A percentile compares a stretch with the other conserved stretches of the same genome.
These are phyloP conservation scores for Rhizophora mangle DNA, from an alignment of 345 rosid species.

Conservation along the genomic window DNA sequence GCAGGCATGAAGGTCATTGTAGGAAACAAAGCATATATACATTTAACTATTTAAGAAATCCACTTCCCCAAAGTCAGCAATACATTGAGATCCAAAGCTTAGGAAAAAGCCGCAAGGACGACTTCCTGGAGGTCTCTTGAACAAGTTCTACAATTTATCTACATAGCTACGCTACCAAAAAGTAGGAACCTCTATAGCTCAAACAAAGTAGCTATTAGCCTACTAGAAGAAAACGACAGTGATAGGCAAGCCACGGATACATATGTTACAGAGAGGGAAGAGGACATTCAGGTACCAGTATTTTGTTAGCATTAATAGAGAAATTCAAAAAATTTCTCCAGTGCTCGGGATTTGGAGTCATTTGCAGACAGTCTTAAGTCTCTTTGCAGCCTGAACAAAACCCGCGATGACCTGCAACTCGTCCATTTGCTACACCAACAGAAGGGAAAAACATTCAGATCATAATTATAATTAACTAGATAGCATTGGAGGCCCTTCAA, in stretches of 20 bases:
- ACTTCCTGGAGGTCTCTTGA: constrained; percentile 22
- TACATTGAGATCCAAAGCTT: constrained; percentile 33
- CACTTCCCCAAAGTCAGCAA: constrained; percentile 39
- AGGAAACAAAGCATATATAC: constrained; percentile 28
- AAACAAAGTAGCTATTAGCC: constrained; percentile 25
- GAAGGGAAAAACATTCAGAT: neutral
- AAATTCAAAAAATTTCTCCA: neutral
- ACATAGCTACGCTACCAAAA: constrained; percentile 42
- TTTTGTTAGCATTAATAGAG: constrained; percentile 16
- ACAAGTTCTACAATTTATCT: constrained; percentile 34
- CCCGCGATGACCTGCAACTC: constrained; percentile 96
- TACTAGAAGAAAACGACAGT: constrained; percentile 10
- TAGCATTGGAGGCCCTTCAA: neutral
- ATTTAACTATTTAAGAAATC: constrained; percentile 20
- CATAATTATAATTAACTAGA: neutral
- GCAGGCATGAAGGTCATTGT: neutral
- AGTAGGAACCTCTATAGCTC: constrained; percentile 46
- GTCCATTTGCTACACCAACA: constrained; percentile 70
- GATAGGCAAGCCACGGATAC: constrained; percentile 26
- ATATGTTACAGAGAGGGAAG: constrained; percentile 40
- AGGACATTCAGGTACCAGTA: constrained; percentile 11
- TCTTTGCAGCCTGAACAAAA: constrained; percentile 87
- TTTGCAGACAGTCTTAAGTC: constrained; percentile 60
- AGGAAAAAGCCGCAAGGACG: constrained; percentile 17
- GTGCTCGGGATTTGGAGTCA: constrained; percentile 5